Evolutionary conservation across 208 protist species (phyloP).

Genomic region (Leishmania arabica): DNA sequence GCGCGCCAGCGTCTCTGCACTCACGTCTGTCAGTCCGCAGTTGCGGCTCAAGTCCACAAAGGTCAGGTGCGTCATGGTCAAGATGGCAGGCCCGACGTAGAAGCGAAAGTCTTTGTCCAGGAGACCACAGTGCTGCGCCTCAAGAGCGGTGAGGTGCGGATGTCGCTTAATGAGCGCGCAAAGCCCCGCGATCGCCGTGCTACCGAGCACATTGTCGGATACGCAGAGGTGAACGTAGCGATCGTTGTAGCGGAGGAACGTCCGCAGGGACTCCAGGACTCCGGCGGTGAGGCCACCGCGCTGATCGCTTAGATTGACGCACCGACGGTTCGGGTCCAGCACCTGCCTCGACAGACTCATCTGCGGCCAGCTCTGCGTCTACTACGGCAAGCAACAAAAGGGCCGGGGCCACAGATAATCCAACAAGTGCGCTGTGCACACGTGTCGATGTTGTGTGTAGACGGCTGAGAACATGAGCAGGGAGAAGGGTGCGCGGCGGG

Average conservation of each 20-base stretch:
- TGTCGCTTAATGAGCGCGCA: conserved; percentile 61
- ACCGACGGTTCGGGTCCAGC: conserved; percentile 12
- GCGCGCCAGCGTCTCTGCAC: conserved; percentile 36
- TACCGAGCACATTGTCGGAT: conserved; percentile 57
- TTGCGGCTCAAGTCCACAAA: conserved; percentile 74
- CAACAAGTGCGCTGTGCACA: background rate
- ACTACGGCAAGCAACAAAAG: background rate
- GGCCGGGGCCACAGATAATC: background rate
- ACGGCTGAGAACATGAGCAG: background rate
- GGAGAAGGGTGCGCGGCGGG: background rate
- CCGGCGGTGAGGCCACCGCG: conserved; percentile 42
- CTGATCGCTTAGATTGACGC: conserved; percentile 77
- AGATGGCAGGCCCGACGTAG: conserved; percentile 54
- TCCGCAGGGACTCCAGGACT: conserved; percentile 56
- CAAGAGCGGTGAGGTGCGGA: conserved; percentile 48
- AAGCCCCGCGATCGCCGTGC: conserved; percentile 63
- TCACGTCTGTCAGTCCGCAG: conserved; percentile 49
- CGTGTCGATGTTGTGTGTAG: background rate
- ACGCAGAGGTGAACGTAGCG: conserved; percentile 58
- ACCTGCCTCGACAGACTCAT: conserved; percentile 15
- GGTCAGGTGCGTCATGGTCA: conserved; percentile 27
- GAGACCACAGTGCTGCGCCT: conserved; percentile 55
- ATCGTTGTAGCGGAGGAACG: conserved; percentile 52
- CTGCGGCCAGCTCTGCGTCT: background rate
- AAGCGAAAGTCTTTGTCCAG: conserved; percentile 66